Conservation (phyloP, 2,329 filamentous ascomycete species). For the Chaetothyriales sp. region DNA sequence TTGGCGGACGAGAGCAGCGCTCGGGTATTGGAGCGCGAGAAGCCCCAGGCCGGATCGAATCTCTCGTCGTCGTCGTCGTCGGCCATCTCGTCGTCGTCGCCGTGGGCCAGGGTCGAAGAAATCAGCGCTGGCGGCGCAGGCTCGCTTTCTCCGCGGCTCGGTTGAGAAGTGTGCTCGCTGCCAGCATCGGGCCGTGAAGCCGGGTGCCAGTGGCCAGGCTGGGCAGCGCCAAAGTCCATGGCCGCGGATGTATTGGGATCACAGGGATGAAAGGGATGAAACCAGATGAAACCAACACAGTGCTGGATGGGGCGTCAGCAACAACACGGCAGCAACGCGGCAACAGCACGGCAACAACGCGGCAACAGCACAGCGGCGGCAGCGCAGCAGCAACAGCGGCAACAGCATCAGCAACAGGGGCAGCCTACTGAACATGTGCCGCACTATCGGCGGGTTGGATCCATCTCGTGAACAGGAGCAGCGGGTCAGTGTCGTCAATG, state of each 20-base stretch:
- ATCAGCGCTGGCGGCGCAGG: neutral
- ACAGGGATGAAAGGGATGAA: neutral
- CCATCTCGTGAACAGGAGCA: neutral
- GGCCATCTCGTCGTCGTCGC: slow-evolving; percentile 7
- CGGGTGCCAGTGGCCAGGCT: slow-evolving; percentile 40
- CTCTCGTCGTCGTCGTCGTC: slow-evolving; percentile 13
- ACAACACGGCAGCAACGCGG: too few species aligned
- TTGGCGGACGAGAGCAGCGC: slow-evolving; percentile 13
- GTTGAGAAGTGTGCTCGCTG: neutral
- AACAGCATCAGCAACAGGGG: neutral
- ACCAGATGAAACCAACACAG: neutral
- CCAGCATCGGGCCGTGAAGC: slow-evolving; percentile 28
- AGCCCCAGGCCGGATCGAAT: slow-evolving; percentile 18
- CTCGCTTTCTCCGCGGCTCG: neutral
- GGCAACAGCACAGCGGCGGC: too few species aligned
- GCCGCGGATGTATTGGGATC: neutral
- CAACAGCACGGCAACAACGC: too few species aligned
- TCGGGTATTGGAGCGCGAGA: slow-evolving; percentile 11
- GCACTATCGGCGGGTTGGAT: neutral
- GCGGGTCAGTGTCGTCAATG: neutral
- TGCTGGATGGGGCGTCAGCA: too few species aligned
- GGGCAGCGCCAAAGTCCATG: slow-evolving; percentile 3
- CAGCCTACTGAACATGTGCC: neutral
- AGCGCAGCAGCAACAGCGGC: too few species aligned
- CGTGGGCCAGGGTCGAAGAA: neutral